Conservation (phyloP, 495 filamentous ascomycete genomes). For the Lasiosphaeria ovina region DNA sequence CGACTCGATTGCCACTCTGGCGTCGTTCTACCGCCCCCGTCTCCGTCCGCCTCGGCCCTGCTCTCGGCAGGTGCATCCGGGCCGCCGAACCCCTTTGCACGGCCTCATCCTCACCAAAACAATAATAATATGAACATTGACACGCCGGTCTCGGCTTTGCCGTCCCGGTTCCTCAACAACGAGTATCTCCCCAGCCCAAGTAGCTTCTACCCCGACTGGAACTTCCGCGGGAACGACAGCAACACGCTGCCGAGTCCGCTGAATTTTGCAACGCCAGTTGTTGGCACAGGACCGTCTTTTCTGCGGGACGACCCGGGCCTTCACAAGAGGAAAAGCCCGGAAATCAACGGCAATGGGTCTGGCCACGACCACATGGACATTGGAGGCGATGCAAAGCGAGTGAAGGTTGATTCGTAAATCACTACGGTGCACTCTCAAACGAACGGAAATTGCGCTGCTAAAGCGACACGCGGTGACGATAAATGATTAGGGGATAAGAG, state of each 20-base stretch:
- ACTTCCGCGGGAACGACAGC: constrained; percentile 61
- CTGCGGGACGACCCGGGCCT: constrained; percentile 49
- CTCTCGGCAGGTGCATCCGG: constrained; percentile 89
- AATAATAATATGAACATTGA: constrained; percentile 76
- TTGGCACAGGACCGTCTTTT: constrained; percentile 67
- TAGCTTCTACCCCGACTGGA: constrained; percentile 92
- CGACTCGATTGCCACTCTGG: constrained; percentile 56
- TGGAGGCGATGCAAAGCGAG: constrained; percentile 43
- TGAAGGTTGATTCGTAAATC: constrained; percentile 36
- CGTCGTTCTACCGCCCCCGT: constrained; percentile 88
- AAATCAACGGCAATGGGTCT: constrained; percentile 35
- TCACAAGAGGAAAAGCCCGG: constrained; percentile 50
- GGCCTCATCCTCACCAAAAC: constrained; percentile 65
- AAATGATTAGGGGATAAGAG: no score
- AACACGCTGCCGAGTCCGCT: constrained; percentile 88
- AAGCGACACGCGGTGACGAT: no score
- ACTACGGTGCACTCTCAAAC: neutral
- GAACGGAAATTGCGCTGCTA: no score
- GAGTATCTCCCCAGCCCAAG: constrained; percentile 83
- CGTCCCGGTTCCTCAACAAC: constrained; percentile 83
- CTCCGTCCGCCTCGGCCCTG: constrained; percentile 77
- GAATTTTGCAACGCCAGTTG: constrained; percentile 86
- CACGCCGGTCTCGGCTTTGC: constrained; percentile 95
- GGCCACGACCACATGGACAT: constrained; percentile 34
- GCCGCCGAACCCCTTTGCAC: constrained; percentile 92